These are phyloP conservation scores for Pyrenophora seminiperda DNA, from an alignment of 2,329 filamentous ascomycete genomes.

Conservation along the genomic window DNA sequence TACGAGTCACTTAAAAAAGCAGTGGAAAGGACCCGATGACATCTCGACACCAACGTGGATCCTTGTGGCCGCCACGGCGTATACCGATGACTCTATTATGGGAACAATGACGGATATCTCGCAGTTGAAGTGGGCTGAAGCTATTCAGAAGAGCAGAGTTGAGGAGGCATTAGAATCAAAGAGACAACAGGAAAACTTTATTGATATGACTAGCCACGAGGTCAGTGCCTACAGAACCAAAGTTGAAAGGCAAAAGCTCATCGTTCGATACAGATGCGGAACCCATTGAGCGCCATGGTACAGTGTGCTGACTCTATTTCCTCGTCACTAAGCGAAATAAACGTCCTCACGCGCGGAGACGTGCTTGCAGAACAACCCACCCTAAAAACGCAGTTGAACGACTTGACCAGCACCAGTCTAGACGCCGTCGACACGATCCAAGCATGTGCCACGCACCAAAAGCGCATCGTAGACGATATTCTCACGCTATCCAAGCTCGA, in stretches of 20 bases:
- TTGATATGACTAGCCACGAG: slow-evolving; percentile 34
- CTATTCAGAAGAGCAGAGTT: slow-evolving; percentile 14
- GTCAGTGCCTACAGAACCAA: background rate
- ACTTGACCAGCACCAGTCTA: slow-evolving; percentile 7
- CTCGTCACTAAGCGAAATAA: slow-evolving; percentile 10
- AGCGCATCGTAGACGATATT: slow-evolving; percentile 36
- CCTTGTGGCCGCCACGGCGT: slow-evolving; percentile 16
- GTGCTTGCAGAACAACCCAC: background rate
- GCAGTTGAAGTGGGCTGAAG: slow-evolving; percentile 40
- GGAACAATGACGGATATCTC: slow-evolving; percentile 44
- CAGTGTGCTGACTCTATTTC: slow-evolving; percentile 32
- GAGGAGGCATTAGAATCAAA: slow-evolving; percentile 24
- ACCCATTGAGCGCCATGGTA: slow-evolving; percentile 36
- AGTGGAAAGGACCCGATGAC: slow-evolving; percentile 22
- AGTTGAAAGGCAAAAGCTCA: background rate
- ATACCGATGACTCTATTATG: slow-evolving; percentile 24
- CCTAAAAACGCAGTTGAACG: slow-evolving; percentile 6
- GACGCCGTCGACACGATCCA: slow-evolving; percentile 34
- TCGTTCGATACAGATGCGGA: slow-evolving; percentile 27
- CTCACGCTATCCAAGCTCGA: slow-evolving; percentile 28
- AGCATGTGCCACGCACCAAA: slow-evolving; percentile 38
- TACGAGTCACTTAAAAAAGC: slow-evolving; percentile 21
- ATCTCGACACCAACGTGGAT: slow-evolving; percentile 20
- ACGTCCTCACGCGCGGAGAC: background rate
- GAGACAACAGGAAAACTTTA: slow-evolving; percentile 32